Evolutionary conservation across 2,329 filamentous ascomycete genomes (phyloP), one percentile per base, ranked within the genome.

Genomic region (Aspergillus sp.): DNA sequence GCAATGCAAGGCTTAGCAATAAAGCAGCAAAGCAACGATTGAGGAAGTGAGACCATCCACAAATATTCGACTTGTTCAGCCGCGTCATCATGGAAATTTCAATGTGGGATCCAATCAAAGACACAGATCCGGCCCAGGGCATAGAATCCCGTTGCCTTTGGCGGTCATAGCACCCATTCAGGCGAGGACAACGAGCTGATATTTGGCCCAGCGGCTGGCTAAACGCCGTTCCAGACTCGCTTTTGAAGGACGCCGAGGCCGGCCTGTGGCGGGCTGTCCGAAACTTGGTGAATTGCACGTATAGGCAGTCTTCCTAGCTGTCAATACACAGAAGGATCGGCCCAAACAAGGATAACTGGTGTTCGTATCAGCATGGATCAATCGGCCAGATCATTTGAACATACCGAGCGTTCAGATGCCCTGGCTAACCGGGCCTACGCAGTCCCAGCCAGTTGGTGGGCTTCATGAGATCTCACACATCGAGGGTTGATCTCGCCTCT

Each of bases 131-230:
- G 15, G n/a, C 25, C 25, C 30, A n/a, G 30, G n/a, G 15, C 47
- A 27, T 30, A 32, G 25, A n/a, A 23, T 44, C 1, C 10, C 25
- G 10, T 30, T 50, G 47, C 25, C 47, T 30, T 15, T 50, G 25
- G 53, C 25, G 53, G 53, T 47, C 53, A 55, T 44, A 55, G 53
- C 53, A 55, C 53, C 53, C 53, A 42, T 55, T 55, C 53, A 55
- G 15, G 30, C 23, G 10, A 36, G 32, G 53, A 25, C 27, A 55
- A 32, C 27, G 39, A 41, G 39, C 30, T 15, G 39, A 8, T 36
- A 30, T 36, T 10, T 47, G 53, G 39, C 39, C n/a, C 25, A 32
- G 39, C 19, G 25, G 27, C 39, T 55, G 53, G 42, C 41, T 44
- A 55, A 23, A 44, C 27, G 53, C 53, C n/a, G 42, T 55, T 47